Evolutionary conservation across 2,329 filamentous ascomycete genomes (phyloP), one percentile per base, ranked within the genome.

Genomic region (Diplodia mutila): DNA sequence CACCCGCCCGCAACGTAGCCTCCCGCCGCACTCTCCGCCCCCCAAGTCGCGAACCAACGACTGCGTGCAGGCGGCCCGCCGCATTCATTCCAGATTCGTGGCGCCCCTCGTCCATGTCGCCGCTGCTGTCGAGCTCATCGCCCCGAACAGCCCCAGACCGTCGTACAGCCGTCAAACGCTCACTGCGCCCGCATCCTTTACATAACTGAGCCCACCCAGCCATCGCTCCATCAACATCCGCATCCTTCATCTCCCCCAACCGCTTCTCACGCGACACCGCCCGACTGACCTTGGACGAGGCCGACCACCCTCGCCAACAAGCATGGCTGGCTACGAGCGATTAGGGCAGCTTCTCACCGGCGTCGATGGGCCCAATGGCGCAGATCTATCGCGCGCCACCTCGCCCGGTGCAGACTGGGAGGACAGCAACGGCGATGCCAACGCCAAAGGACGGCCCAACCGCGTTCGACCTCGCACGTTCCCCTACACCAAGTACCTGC

Each of bases 401-500:
- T 94, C 93, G 1, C 94, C 94, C 3, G 93, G 92, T 70, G 84
- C 80, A 85, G 73, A 86, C 85, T 71, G 86, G 84, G 73, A 80
- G 81, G 81, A 83, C 72, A 74, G 81, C 57, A 85, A 87, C 73
- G 84, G 84, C 71, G 74, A 81, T 69, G 72, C 78, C 55, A 77
- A 79, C 69, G 79, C 80, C 67, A 79, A 81, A 63, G 83, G 85
- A 70, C 82, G 85, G 69, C 83, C 91, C 71, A 91, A 93, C 77
- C 90, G 94, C 63, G 85, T 84, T 70, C 83, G 88, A 71, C 92
- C 93, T 42, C 89, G 95, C 70, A 97, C 95, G 32, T 99, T 95
- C 78, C 93, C 92, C 69, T 99, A 99, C 83, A 93, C 94, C 78
- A 86, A 89, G 72, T 91, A 95, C 76, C 87, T 99, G 61, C 96